phyloP scores from a whole-genome alignment of 352 stramenopile genomes.

The Globisporangium lucens region DNA sequence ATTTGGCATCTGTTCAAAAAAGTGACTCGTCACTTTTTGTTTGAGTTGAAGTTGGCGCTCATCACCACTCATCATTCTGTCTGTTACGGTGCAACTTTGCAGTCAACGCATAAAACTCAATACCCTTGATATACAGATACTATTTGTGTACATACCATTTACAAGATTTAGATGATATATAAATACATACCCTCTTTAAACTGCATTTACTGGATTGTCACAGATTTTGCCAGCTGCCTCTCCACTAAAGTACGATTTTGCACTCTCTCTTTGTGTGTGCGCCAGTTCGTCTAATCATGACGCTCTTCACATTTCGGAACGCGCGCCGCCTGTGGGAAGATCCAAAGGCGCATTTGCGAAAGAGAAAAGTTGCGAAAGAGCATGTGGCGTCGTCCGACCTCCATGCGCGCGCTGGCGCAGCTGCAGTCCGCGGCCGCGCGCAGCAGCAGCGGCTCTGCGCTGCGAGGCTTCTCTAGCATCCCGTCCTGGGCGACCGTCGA shows the following conservation, averaged over 20 bases:
- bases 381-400: conserved; percentile 32
- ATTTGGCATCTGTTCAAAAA: neutral
- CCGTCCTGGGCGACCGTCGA: conserved; percentile 93
- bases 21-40: too few relatives aligned
- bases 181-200: neutral
- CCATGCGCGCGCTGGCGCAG: conserved; percentile 23
- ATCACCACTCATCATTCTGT: neutral
- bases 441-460: conserved; percentile 21
- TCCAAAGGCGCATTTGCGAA: neutral
- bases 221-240: neutral
- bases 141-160: too few relatives aligned
- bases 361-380: neutral
- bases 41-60: conserved; percentile 8
- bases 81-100: neutral
- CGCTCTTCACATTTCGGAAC: conserved; percentile 5
- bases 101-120: neutral
- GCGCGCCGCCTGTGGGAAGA: neutral
- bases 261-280: neutral
- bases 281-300: conserved; percentile 1
- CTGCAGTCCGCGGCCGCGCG: conserved; percentile 14
- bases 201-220: neutral
- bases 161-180: neutral
- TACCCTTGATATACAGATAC: neutral
- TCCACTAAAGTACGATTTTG: conserved; percentile 9
- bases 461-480: conserved; percentile 55